phyloP scores from a whole-genome alignment of 768 basidiomycete species.

The Trametes meyenii region DNA sequence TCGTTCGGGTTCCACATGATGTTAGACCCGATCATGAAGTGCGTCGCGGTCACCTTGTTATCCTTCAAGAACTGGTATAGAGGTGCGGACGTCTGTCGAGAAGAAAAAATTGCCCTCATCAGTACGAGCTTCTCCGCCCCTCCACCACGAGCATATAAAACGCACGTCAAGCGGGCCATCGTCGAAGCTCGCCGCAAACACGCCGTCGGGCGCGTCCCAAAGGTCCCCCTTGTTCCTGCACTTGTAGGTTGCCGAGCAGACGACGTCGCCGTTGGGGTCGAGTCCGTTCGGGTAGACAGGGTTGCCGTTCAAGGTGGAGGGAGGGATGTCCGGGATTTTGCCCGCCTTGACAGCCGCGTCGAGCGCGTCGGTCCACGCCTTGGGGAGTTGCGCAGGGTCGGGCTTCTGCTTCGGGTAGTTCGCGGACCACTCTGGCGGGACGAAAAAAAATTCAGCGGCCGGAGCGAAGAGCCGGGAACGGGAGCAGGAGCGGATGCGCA shows the following conservation, averaged over 20 bases:
- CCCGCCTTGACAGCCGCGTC: constrained; percentile 66
- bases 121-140: no score
- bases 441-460: neutral
- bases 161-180: constrained; percentile 70
- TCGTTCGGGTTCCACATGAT: constrained; percentile 58
- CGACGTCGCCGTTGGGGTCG: constrained; percentile 47
- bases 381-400: constrained; percentile 55
- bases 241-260: constrained; percentile 81
- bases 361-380: constrained; percentile 73
- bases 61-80: constrained; percentile 68
- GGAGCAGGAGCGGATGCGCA: constrained; percentile 34
- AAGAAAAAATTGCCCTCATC: no score
- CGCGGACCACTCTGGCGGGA: constrained; percentile 57
- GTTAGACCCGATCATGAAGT: constrained; percentile 88
- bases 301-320: constrained; percentile 40
- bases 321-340: constrained; percentile 71
- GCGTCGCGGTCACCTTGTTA: constrained; percentile 75
- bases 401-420: constrained; percentile 53
- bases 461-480: neutral
- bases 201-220: constrained; percentile 76
- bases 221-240: constrained; percentile 57
- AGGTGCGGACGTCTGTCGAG: constrained; percentile 36
- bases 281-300: constrained; percentile 43
- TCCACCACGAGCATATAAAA: neutral
- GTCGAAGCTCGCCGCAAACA: constrained; percentile 72